Evolutionary conservation across 441 rosid species (phyloP), one percentile per base, ranked within the genome.

Genomic region (Adansonia rubrostipa): DNA sequence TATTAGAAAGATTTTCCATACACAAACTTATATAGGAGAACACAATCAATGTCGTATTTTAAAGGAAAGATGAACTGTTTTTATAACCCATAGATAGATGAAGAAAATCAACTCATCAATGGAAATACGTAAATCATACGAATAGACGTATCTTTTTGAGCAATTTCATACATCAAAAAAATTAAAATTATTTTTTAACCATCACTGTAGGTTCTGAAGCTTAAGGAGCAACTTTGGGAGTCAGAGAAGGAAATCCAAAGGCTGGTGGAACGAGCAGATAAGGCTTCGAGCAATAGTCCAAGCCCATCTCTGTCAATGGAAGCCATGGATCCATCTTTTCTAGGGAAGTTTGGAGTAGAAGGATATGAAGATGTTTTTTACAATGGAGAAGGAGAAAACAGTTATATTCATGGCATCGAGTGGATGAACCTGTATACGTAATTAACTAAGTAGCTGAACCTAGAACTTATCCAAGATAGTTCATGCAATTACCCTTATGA

Each of bases 231-330:
- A 22, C 90, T 94, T 2, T 63, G 54, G 1, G 90, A 86, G 20
- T 84, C 93, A 24, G 82, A 84, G 72, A 90, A 83, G 50, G 93
- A 91, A 60, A 86, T 89, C 15, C 90, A 89, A 58, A 80, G 82
- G 79, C 51, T 89, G 71, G 77, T 88, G 13, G 92, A 89, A 71
- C 78, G 84, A 9, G 80, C 57, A 0, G 93, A 86, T 45, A 88
- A 82, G 63, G 80, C 79, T n/a, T 89, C 91, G 0, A 85, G 84
- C 74, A 87, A 86, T 45, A 87, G 91, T 9, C 86, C 87, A 0
- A 92, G 85, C 47, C 86, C 96, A 20, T 80, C 94, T 17, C 8
- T 84, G 17, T 75, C 93, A 0, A 71, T 84, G 33, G 90, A 88
- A 51, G 85, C 80, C 51, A 83, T 17, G 15, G 85, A 87, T 9